Evolutionary conservation across 2,329 filamentous ascomycete genomes (phyloP).

Genomic region (Talaromyces sp.): DNA sequence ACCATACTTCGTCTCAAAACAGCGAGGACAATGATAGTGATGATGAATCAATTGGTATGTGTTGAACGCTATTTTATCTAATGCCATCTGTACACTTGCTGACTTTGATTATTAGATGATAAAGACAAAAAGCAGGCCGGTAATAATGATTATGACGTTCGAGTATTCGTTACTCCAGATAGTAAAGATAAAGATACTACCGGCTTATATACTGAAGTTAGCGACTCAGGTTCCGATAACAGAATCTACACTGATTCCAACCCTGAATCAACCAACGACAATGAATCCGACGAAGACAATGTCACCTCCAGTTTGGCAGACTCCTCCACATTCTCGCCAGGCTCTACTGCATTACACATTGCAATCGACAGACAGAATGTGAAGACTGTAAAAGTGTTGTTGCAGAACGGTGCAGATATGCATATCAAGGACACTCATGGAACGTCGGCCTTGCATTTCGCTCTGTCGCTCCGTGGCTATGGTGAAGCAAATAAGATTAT

Average conservation of each 20-base stretch:
- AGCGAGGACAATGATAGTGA: background rate
- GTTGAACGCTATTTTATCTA: background rate
- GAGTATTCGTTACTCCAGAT: background rate
- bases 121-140: background rate
- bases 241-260: background rate
- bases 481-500: background rate
- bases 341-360: background rate
- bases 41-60: background rate
- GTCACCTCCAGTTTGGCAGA: background rate
- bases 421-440: background rate
- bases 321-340: background rate
- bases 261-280: background rate
- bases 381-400: background rate
- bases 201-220: no score
- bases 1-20: background rate
- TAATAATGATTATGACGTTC: background rate
- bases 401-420: slow-evolving; percentile 5
- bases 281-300: background rate
- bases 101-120: background rate
- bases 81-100: background rate
- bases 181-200: background rate
- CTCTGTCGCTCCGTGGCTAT: background rate
- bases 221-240: background rate
- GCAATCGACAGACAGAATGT: background rate
- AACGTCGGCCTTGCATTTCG: background rate